These are phyloP conservation scores for Rhododendron vialii DNA, from an alignment of 148 eudicot species.

Conservation along the genomic window DNA sequence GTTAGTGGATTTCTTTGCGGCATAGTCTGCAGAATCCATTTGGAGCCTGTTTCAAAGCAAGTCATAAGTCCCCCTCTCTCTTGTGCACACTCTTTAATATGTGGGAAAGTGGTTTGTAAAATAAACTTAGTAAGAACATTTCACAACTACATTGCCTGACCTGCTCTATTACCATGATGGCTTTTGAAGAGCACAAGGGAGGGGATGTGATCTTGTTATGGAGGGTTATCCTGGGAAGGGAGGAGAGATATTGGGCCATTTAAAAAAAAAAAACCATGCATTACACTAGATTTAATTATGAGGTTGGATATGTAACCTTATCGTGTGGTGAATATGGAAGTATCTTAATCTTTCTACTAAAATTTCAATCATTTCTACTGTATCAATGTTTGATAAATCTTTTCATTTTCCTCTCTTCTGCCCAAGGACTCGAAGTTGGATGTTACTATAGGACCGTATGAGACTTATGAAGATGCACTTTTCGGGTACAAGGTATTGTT, in stretches of 20 bases:
- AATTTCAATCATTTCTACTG: background rate
- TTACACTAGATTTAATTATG: background rate
- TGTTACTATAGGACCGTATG: slow-evolving; percentile 68
- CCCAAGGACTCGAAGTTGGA: slow-evolving; percentile 71
- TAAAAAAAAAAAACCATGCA: no score
- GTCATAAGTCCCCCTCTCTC: background rate
- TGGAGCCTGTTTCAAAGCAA: background rate
- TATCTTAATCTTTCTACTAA: background rate
- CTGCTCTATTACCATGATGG: background rate
- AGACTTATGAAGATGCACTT: slow-evolving; percentile 63
- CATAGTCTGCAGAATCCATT: background rate
- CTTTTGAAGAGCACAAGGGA: background rate
- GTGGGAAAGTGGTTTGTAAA: background rate
- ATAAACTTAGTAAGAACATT: background rate
- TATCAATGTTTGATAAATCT: background rate
- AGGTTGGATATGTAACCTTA: background rate
- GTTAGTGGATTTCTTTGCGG: background rate
- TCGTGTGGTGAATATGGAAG: background rate
- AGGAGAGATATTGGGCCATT: background rate
- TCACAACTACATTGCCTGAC: background rate
- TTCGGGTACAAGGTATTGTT: slow-evolving; percentile 88
- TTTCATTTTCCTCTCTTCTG: background rate
- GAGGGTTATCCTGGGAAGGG: background rate
- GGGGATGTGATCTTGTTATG: background rate
- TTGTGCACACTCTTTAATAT: background rate